Evolutionary conservation across 2,329 filamentous ascomycete genomes (phyloP).

Genomic region (Neoarthrinium moseri): DNA sequence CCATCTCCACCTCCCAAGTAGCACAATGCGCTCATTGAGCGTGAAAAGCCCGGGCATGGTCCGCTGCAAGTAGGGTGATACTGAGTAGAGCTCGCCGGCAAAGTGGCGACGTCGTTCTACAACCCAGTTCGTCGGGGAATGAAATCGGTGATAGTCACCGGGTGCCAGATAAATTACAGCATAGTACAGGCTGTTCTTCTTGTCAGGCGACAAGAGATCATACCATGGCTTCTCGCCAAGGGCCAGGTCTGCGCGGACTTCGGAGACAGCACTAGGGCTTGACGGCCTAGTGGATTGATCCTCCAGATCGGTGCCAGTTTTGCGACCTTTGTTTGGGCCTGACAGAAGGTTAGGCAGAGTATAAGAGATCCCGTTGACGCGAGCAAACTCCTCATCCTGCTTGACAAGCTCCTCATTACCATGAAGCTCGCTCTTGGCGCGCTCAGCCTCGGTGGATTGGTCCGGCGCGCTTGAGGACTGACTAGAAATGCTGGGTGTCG

Average conservation of each 20-base stretch:
- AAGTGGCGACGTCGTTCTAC: slow-evolving; percentile 95
- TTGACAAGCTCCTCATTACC: slow-evolving; percentile 67
- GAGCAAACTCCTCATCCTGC: slow-evolving; percentile 88
- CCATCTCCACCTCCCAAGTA: slow-evolving; percentile 92
- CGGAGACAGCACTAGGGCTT: slow-evolving; percentile 68
- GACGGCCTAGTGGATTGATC: slow-evolving; percentile 73
- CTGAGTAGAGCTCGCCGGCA: slow-evolving; percentile 90
- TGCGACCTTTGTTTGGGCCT: slow-evolving; percentile 52
- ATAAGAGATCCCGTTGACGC: slow-evolving; percentile 93
- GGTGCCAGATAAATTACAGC: slow-evolving; percentile 94
- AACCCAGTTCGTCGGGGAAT: slow-evolving; percentile 93
- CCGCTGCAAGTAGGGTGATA: slow-evolving; percentile 91
- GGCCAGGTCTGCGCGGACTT: slow-evolving; percentile 82
- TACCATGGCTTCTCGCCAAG: slow-evolving; percentile 71
- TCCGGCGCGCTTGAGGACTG: slow-evolving; percentile 25
- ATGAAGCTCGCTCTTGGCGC: slow-evolving; percentile 26
- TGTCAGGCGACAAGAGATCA: slow-evolving; percentile 58
- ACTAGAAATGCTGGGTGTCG: slow-evolving; percentile 52
- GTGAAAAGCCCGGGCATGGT: slow-evolving; percentile 94
- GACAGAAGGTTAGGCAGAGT: slow-evolving; percentile 86
- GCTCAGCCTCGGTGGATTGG: slow-evolving; percentile 19
- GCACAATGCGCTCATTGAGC: slow-evolving; percentile 90
- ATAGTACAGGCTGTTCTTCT: slow-evolving; percentile 80
- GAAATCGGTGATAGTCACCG: slow-evolving; percentile 97
- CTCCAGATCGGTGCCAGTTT: slow-evolving; percentile 46